A percentile compares a stretch with the other conserved stretches of the same genome.
phyloP scores from a whole-genome alignment of 2,329 filamentous ascomycete species.

The Fonsecaea pedrosoi region DNA sequence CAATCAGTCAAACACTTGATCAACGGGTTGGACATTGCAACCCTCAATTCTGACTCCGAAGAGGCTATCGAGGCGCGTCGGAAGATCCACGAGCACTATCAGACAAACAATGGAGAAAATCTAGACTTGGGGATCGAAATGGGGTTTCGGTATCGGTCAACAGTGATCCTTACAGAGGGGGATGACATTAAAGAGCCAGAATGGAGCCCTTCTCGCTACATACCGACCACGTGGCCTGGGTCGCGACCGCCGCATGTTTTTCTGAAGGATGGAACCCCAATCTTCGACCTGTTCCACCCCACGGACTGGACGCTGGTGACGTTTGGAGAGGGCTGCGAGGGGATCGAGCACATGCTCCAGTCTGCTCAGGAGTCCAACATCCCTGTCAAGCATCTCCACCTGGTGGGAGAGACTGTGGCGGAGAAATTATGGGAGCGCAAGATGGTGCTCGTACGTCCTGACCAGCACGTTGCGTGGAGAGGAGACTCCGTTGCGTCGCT shows the following conservation, averaged over 20 bases:
- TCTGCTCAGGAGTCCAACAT: background rate
- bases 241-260: slow-evolving; percentile 26
- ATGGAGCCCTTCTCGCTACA: slow-evolving; percentile 17
- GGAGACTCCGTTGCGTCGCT: background rate
- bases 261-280: slow-evolving; percentile 18
- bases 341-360: background rate
- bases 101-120: slow-evolving; percentile 30
- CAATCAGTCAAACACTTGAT: slow-evolving; percentile 6
- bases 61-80: slow-evolving; percentile 9
- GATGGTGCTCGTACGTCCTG: slow-evolving; percentile 2
- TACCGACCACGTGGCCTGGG: slow-evolving; percentile 27
- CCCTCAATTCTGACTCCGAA: slow-evolving; percentile 13
- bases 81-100: slow-evolving; percentile 13
- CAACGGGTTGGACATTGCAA: background rate
- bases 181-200: slow-evolving; percentile 1
- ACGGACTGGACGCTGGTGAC: slow-evolving; percentile 8
- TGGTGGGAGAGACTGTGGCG: background rate
- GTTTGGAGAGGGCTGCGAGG: background rate
- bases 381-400: background rate
- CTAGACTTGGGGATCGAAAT: slow-evolving; percentile 40
- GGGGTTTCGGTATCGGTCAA: slow-evolving; percentile 33
- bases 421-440: slow-evolving; percentile 6
- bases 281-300: slow-evolving; percentile 1
- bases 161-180: slow-evolving; percentile 28
- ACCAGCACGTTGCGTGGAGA: slow-evolving; percentile 3